Evolutionary conservation across 768 basidiomycete species (phyloP).

Genomic region (Hericium rajendrae): DNA sequence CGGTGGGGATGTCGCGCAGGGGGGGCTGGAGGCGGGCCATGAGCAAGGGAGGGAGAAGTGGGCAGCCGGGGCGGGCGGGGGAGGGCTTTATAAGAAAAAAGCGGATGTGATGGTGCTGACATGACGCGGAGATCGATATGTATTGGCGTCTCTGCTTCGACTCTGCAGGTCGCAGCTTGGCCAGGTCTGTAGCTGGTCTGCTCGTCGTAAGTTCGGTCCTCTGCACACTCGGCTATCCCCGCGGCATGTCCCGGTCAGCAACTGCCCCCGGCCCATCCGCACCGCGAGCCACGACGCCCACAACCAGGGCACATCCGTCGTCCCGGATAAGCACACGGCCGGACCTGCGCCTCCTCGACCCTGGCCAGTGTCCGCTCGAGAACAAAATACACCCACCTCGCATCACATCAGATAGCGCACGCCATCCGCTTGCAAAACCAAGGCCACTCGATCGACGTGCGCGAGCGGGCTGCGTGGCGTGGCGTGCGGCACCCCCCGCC

Average conservation of each 20-base stretch:
- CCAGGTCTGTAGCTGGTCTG: not conserved
- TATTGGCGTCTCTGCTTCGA: not conserved
- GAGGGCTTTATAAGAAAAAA: not conserved
- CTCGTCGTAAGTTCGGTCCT: not conserved
- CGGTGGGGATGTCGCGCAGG: constrained; percentile 32
- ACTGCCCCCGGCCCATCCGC: not conserved
- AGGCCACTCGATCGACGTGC: too few species aligned
- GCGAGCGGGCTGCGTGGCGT: too few species aligned
- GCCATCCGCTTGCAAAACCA: too few species aligned
- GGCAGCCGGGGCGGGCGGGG: not conserved
- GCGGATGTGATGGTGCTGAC: not conserved
- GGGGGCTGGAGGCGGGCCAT: constrained; percentile 15
- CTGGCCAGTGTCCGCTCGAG: too few species aligned
- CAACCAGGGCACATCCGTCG: too few species aligned
- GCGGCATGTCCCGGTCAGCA: not conserved
- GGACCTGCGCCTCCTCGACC: too few species aligned
- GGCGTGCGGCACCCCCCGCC: too few species aligned
- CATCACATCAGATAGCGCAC: too few species aligned
- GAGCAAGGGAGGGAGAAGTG: constrained; percentile 19
- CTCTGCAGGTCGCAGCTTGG: not conserved
- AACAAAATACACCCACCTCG: too few species aligned
- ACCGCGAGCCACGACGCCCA: too few species aligned
- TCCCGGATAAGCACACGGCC: too few species aligned
- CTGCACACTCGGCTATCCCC: not conserved
- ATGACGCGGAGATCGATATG: not conserved